Evolutionary conservation across 2,329 filamentous ascomycete genomes (phyloP).

Genomic region (Aspergillus tanneri): DNA sequence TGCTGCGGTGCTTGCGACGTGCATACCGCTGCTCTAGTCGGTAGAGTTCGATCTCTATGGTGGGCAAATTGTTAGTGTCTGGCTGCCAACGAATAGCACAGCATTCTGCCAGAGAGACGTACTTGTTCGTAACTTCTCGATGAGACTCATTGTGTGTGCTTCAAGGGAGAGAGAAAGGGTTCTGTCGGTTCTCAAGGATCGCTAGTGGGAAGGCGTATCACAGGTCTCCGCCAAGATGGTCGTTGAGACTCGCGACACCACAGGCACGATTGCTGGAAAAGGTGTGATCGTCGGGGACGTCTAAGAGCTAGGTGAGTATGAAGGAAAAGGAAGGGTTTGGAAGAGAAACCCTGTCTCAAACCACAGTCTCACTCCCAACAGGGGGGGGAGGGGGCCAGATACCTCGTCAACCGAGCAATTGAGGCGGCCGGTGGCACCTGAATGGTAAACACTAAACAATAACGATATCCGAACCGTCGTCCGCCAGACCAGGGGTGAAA

Average conservation of each 20-base stretch:
- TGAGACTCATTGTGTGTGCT: slow-evolving; percentile 46
- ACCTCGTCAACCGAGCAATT: neutral
- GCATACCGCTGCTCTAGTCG: slow-evolving; percentile 95
- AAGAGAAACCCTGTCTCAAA: neutral
- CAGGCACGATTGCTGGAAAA: neutral
- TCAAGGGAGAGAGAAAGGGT: no score
- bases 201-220: neutral
- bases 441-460: no score
- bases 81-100: slow-evolving; percentile 1
- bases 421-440: neutral
- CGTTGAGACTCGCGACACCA: slow-evolving; percentile 4
- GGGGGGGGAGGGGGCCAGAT: neutral
- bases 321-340: neutral
- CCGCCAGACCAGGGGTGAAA: no score
- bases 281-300: neutral
- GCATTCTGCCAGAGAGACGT: slow-evolving; percentile 26
- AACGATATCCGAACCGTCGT: no score
- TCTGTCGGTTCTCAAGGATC: no score
- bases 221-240: neutral
- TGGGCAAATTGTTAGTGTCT: slow-evolving; percentile 11
- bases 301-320: neutral
- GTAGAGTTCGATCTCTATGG: slow-evolving; percentile 76
- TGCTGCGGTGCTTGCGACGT: slow-evolving; percentile 82
- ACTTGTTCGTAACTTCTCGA: slow-evolving; percentile 54
- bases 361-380: neutral